Evolutionary conservation across 23 red algal genomes (phyloP).

Genomic region (Gracilaria caudata): DNA sequence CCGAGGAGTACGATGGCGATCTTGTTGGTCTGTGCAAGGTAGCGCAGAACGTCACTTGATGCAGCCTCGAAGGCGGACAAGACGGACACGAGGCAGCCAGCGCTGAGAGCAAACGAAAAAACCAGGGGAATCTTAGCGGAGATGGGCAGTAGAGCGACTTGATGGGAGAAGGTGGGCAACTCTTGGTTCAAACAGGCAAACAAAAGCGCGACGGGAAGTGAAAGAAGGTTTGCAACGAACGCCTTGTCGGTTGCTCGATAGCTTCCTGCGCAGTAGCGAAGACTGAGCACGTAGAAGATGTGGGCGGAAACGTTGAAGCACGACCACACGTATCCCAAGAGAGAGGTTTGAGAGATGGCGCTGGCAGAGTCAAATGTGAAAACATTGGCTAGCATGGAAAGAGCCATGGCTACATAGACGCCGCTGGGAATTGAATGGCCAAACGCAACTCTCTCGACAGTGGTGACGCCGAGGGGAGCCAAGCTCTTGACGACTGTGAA

Average conservation of each 20-base stretch:
- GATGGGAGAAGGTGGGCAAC: constrained; percentile 30
- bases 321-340: constrained; percentile 53
- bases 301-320: constrained; percentile 54
- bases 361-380: constrained; percentile 71
- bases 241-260: constrained; percentile 67
- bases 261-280: constrained; percentile 48
- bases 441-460: constrained; percentile 58
- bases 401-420: constrained; percentile 47
- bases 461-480: constrained; percentile 55
- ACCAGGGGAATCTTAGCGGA: constrained; percentile 26
- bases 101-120: constrained; percentile 56
- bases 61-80: constrained; percentile 63
- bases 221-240: constrained; percentile 62
- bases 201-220: constrained; percentile 43
- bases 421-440: constrained; percentile 49
- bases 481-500: constrained; percentile 71
- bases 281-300: constrained; percentile 57
- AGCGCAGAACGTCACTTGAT: constrained; percentile 57
- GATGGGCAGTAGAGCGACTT: constrained; percentile 29
- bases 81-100: constrained; percentile 52
- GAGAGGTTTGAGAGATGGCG: constrained; percentile 55
- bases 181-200: constrained; percentile 57
- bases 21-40: constrained; percentile 54
- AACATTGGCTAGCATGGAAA: constrained; percentile 58
- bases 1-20: constrained; percentile 52